Evolutionary conservation across 2,329 filamentous ascomycete species (phyloP), one percentile per base, ranked within the genome.

Genomic region (Calonectria honghensis): DNA sequence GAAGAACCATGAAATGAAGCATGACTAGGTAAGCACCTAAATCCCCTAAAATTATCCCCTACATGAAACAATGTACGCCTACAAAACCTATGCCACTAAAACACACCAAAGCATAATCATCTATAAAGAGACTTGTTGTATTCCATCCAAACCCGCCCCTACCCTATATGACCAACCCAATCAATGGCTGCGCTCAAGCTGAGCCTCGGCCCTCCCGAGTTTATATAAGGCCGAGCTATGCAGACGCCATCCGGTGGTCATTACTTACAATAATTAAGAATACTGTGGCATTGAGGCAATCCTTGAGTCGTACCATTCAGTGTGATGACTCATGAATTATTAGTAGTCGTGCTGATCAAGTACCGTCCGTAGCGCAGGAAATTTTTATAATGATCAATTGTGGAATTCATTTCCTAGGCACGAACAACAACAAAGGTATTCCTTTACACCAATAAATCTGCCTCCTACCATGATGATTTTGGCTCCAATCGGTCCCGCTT

Each of bases 1-100:
- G 57, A 61, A 61, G n/a, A 37, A 61, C 57, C n/a, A 41, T 61
- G 24, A 63, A 63, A 63, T 24, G n/a, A 63, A 63, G 35, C 35
- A 63, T 63, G 57, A 63, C 29, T 3, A 20, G 29, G 35, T 63
- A 63, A 63, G 57, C 57, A 41, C 57, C 57, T 29, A 63, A 63
- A 63, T 24, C 4, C 45, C 5, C 9, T 1, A 11, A 24, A 48
- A 48, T 13, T 7, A 48, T 24, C 1, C 20, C 6, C 3, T 4
- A 24, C 10, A 48, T 20, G 7, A 48, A 48, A 48, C 10, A 48
- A 24, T 18, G 2, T 20, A 4, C 9, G 24, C 13, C 10, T 24
- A 24, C 7, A 24, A 24, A 18, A 24, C 9, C 2, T 5, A 4
- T n/a, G 20, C 24, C n/a, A 13, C 10, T 3, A 3, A 24, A 4